Evolutionary conservation across 768 basidiomycete species (phyloP).

Genomic region (Trametes elegans): DNA sequence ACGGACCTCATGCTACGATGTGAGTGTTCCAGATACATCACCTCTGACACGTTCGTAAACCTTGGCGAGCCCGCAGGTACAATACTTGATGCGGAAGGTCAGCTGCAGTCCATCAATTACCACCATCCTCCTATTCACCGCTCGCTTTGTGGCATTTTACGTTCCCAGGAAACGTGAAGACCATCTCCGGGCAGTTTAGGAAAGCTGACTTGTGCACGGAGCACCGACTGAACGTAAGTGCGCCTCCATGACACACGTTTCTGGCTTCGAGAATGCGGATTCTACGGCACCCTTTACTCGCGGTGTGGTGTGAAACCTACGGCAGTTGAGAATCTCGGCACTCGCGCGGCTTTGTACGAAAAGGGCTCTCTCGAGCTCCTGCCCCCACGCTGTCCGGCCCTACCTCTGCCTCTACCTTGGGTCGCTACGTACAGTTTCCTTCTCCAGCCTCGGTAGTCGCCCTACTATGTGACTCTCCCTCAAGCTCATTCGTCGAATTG

Average conservation of each 20-base stretch:
- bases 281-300: no score
- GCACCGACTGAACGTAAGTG: conserved; percentile 83
- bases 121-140: neutral
- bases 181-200: conserved; percentile 86
- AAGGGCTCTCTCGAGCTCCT: no score
- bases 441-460: no score
- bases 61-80: conserved; percentile 56
- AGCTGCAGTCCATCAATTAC: conserved; percentile 18
- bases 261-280: no score
- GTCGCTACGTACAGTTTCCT: no score
- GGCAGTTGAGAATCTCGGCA: no score
- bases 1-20: conserved; percentile 90
- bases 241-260: neutral
- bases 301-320: no score
- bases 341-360: no score
- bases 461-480: no score
- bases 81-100: conserved; percentile 81
- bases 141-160: conserved; percentile 17
- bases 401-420: no score
- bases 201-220: conserved; percentile 86
- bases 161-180: conserved; percentile 74
- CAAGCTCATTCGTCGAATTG: no score
- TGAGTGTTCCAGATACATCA: conserved; percentile 41
- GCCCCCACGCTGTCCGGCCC: no score
- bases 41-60: conserved; percentile 21